phyloP scores from a whole-genome alignment of 2,329 filamentous ascomycete species.

The Aspergillus thermomutatus region DNA sequence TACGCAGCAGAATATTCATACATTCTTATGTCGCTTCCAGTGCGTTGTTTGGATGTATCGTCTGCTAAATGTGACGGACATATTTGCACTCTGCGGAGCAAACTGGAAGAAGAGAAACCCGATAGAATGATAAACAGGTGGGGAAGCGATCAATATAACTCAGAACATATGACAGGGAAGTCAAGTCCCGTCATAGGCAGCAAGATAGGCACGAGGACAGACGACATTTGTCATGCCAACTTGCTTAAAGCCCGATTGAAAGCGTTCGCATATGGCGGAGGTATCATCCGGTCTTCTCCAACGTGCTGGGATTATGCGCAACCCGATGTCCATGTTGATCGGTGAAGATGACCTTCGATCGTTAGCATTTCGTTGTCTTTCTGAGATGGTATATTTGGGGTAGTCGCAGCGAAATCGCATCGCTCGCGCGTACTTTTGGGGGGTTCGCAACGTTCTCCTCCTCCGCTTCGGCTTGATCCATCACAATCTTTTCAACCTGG shows the following conservation, averaged over 20 bases:
- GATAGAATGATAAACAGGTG: neutral
- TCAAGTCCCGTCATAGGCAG: neutral
- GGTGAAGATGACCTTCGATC: conserved; percentile 20
- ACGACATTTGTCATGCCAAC: neutral
- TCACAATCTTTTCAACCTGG: conserved; percentile 23
- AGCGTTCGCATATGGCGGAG: neutral
- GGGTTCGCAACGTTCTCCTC: conserved; percentile 23
- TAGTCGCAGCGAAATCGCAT: neutral
- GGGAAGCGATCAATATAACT: neutral
- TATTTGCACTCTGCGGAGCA: neutral
- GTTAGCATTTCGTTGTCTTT: neutral
- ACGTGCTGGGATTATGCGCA: conserved; percentile 21
- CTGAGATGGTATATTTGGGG: neutral
- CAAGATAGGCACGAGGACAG: neutral
- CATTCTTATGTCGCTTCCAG: neutral
- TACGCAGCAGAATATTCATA: neutral
- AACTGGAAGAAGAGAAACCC: neutral
- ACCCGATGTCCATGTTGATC: conserved; percentile 28
- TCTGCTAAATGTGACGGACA: neutral
- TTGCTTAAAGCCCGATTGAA: neutral
- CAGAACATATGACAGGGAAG: neutral
- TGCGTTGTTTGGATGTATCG: neutral
- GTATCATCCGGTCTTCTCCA: conserved; percentile 13
- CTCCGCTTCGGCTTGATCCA: conserved; percentile 17
- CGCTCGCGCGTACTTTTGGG: conserved; percentile 20